Evolutionary conservation across 1,139 yeast genomes (phyloP), one percentile per base, ranked within the genome.

Genomic region (Taphrina wiesneri): DNA sequence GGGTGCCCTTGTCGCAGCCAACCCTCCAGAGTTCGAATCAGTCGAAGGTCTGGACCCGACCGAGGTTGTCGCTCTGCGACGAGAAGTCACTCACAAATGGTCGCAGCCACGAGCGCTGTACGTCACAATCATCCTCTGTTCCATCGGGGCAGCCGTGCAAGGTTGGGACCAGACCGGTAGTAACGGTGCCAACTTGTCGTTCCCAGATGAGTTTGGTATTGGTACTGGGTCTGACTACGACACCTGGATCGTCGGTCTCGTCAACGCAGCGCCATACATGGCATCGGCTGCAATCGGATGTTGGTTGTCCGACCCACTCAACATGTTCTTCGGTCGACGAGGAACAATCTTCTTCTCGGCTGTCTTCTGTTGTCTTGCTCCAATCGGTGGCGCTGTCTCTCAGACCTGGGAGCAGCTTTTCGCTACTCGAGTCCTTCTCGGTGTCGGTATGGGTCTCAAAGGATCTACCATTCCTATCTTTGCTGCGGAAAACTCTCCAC

Each of bases 81-180:
- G 76, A 66, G 85, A 81, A 71, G 81, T 79, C 68, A 81, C 84
- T 53, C 87, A 87, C 68, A 85, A 86, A 57, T 87, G 90, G 90
- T 79, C 80, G 66, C 80, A 86, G 59, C 93, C 96, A 0, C 70
- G 71, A 39, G 83, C 83, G 68, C 79, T 90, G 72, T 77, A 86
- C 70, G 83, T 81, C 70, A 85, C 89, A 65, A 83, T 88, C 66
- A 82, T 88, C 19, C 83, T 89, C 74, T 87, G 92, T 51, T 87
- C 96, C 5, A 83, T 90, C 85, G 90, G 95, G 65, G 97, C 96
- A 23, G 89, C 92, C 7, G 92, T 90, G 43, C 96, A 90, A 76
- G 97, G 97, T 73, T 89, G 90, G 90, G 97, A 90, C 75, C 96
- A 90, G 75, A 82, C 95, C 0, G 96, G 89, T 25, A 83, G 88